phyloP scores from a whole-genome alignment of 2,329 filamentous ascomycete genomes.

The Phaeoacremonium minimum region DNA sequence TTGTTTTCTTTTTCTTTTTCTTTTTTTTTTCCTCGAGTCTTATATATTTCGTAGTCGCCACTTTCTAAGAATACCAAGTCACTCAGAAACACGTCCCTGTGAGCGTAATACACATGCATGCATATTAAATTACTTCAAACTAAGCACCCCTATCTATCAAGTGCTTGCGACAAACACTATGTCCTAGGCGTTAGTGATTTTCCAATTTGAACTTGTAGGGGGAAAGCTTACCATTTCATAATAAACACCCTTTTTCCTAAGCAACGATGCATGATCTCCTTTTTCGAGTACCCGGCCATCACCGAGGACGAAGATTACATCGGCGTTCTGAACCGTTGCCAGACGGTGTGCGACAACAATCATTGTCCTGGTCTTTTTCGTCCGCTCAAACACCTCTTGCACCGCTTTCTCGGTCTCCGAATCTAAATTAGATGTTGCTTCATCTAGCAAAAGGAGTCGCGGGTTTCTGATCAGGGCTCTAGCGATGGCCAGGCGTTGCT shows the following conservation, averaged over 20 bases:
- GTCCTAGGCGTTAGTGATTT: no score
- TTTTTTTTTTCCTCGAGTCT: no score
- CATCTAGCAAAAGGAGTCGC: slow-evolving; percentile 42
- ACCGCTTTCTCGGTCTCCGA: slow-evolving; percentile 57
- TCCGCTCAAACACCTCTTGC: slow-evolving; percentile 50
- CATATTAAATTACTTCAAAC: no score
- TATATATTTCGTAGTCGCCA: no score
- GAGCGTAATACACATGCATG: no score
- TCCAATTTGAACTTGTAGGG: no score
- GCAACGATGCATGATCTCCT: slow-evolving; percentile 34
- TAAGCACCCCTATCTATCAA: no score
- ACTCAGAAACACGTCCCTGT: no score
- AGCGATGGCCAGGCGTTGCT: slow-evolving; percentile 9
- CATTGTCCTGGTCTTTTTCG: slow-evolving; percentile 56
- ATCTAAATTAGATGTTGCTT: slow-evolving; percentile 77
- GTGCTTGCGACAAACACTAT: no score
- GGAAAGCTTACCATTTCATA: slow-evolving; percentile 50
- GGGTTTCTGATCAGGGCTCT: slow-evolving; percentile 8
- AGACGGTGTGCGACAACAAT: slow-evolving; percentile 63
- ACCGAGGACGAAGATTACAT: slow-evolving; percentile 34
- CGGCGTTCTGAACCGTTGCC: slow-evolving; percentile 42
- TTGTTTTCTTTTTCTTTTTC: no score
- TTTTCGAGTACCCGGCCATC: slow-evolving; percentile 23
- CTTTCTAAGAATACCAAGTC: no score
- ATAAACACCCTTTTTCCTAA: slow-evolving; percentile 48